These are phyloP conservation scores for Tetradesmus lagerheimii DNA, from an alignment of 139 green algal species.

Conservation along the genomic window DNA sequence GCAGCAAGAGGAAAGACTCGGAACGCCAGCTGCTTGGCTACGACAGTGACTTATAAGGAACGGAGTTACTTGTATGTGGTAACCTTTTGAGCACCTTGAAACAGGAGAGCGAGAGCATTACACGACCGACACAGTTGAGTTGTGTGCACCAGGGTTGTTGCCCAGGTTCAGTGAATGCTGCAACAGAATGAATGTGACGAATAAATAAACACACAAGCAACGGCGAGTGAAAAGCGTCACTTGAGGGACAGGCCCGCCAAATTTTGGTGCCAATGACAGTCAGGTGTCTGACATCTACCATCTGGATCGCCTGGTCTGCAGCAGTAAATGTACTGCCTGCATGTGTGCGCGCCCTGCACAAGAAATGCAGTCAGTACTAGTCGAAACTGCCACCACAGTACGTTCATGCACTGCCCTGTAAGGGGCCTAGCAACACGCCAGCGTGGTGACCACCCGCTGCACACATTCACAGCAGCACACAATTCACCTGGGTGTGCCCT, in stretches of 20 bases:
- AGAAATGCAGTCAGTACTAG: too few relatives aligned
- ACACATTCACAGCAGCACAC: too few relatives aligned
- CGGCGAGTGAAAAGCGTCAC: background rate
- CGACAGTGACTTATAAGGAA: background rate
- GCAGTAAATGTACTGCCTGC: too few relatives aligned
- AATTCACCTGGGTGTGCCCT: too few relatives aligned
- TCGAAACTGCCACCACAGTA: too few relatives aligned
- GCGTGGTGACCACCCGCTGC: too few relatives aligned
- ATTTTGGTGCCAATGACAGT: background rate
- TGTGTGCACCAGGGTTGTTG: background rate
- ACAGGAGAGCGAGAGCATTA: background rate
- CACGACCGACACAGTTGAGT: background rate
- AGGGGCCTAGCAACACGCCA: too few relatives aligned
- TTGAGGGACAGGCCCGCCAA: background rate
- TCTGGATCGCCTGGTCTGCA: too few relatives aligned
- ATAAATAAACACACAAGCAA: background rate
- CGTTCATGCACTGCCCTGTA: too few relatives aligned
- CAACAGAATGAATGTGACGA: background rate
- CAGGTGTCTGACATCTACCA: too few relatives aligned
- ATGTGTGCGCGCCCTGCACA: too few relatives aligned
- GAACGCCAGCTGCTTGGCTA: background rate
- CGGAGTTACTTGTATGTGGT: background rate
- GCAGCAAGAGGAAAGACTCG: background rate
- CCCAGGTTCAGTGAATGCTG: background rate
- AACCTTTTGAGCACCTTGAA: background rate